phyloP scores from a whole-genome alignment of 2,329 filamentous ascomycete species.

The Colletotrichum musicola region DNA sequence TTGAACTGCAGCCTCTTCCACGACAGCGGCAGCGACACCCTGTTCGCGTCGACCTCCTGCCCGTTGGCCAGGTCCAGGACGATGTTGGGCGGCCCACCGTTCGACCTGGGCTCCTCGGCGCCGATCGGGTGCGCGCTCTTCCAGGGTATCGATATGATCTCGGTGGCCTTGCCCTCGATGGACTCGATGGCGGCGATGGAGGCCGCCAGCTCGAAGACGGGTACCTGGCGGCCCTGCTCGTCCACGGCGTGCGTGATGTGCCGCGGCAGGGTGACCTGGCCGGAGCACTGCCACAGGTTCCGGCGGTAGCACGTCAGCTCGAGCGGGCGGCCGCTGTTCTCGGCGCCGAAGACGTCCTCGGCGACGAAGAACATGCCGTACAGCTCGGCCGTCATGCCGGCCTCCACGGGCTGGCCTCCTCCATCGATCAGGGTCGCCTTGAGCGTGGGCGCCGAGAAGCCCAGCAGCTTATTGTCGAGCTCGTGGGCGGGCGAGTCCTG shows the following conservation, averaged over 20 bases:
- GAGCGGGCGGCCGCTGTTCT: slow-evolving; percentile 69
- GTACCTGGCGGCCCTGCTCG: slow-evolving; percentile 83
- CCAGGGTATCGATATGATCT: slow-evolving; percentile 97
- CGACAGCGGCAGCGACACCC: slow-evolving; percentile 83
- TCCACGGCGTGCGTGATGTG: slow-evolving; percentile 75
- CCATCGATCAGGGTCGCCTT: slow-evolving; percentile 75
- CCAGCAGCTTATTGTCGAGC: slow-evolving; percentile 78
- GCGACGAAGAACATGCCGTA: slow-evolving; percentile 92
- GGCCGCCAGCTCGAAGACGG: slow-evolving; percentile 82
- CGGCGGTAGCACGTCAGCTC: slow-evolving; percentile 96
- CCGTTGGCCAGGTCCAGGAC: slow-evolving; percentile 67
- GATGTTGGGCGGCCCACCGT: slow-evolving; percentile 65
- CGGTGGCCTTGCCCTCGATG: slow-evolving; percentile 90
- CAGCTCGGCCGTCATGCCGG: slow-evolving; percentile 77
- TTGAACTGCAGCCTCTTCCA: slow-evolving; percentile 98
- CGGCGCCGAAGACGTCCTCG: slow-evolving; percentile 80
- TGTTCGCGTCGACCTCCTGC: slow-evolving; percentile 81
- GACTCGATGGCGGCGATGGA: slow-evolving; percentile 90
- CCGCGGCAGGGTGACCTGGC: slow-evolving; percentile 83
- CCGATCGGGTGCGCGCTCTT: slow-evolving; percentile 77
- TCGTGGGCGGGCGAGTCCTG: slow-evolving; percentile 67
- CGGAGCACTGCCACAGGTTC: slow-evolving; percentile 95
- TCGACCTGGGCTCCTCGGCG: slow-evolving; percentile 62
- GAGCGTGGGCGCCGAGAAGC: slow-evolving; percentile 75
- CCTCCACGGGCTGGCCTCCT: slow-evolving; percentile 70